These are phyloP conservation scores for Sphaerulina populicola DNA, from an alignment of 2,329 filamentous ascomycete species.

Conservation along the genomic window DNA sequence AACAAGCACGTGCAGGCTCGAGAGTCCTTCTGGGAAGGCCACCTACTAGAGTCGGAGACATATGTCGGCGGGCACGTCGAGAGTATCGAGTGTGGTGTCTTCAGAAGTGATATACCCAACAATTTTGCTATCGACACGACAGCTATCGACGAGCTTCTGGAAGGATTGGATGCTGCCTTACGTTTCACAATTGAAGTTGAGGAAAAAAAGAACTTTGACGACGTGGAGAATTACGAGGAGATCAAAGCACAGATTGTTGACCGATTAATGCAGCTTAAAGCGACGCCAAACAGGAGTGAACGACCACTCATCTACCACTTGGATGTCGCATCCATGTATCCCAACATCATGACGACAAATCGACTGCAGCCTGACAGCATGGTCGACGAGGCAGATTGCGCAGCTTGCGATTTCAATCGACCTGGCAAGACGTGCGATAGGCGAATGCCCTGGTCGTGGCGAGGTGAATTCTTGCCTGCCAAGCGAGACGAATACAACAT, in stretches of 20 bases:
- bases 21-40: conserved; percentile 93
- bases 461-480: conserved; percentile 91
- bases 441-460: conserved; percentile 92
- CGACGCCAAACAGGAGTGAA: conserved; percentile 76
- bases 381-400: conserved; percentile 92
- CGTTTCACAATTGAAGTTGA: conserved; percentile 61
- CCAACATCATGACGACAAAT: conserved; percentile 99
- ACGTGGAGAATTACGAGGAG: conserved; percentile 45
- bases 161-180: conserved; percentile 78
- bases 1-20: conserved; percentile 91
- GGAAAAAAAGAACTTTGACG: conserved; percentile 46
- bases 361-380: conserved; percentile 97
- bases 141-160: conserved; percentile 80
- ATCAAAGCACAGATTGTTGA: conserved; percentile 74
- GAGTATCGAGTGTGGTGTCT: conserved; percentile 97
- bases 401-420: conserved; percentile 94
- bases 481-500: conserved; percentile 99
- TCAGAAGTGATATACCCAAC: conserved; percentile 88
- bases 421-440: conserved; percentile 96
- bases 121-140: conserved; percentile 84
- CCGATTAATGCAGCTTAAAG: conserved; percentile 62
- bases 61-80: conserved; percentile 98
- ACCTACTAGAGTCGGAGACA: conserved; percentile 90
- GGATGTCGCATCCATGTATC: conserved; percentile 98
- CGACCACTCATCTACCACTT: conserved; percentile 91